Evolutionary conservation across 1,284 basidiomycete genomes (phyloP).

Genomic region (Coniferiporia weirii): DNA sequence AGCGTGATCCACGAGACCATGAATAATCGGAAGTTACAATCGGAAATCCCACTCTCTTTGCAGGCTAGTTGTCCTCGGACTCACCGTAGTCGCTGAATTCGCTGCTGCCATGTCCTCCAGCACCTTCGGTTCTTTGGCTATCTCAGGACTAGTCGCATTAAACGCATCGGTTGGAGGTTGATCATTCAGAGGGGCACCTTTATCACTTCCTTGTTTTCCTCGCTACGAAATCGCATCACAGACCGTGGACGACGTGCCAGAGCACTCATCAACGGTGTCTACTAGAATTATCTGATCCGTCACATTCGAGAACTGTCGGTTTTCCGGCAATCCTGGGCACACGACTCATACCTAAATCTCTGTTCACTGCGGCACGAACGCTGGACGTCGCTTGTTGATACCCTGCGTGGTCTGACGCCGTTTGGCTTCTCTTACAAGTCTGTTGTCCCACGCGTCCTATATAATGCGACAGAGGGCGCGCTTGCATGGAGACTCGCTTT

Average conservation of each 20-base stretch:
- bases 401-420: slow-evolving; percentile 25
- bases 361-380: slow-evolving; percentile 18
- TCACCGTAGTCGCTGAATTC: background rate
- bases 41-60: no score
- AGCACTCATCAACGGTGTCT: background rate
- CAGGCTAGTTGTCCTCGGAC: slow-evolving; percentile 18
- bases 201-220: slow-evolving; percentile 31
- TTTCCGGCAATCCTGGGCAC: slow-evolving; percentile 28
- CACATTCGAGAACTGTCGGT: slow-evolving; percentile 24
- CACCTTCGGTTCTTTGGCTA: background rate
- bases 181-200: slow-evolving; percentile 17
- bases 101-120: no score
- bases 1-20: no score
- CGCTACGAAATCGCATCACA: slow-evolving; percentile 23
- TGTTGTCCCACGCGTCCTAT: slow-evolving; percentile 36
- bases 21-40: no score
- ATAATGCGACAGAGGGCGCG: slow-evolving; percentile 37
- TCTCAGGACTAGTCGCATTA: background rate
- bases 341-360: slow-evolving; percentile 26
- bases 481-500: slow-evolving; percentile 42
- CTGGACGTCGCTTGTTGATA: slow-evolving; percentile 23
- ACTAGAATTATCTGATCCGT: slow-evolving; percentile 18
- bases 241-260: slow-evolving; percentile 28
- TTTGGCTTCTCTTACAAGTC: slow-evolving; percentile 28
- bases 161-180: background rate